Base-by-base conservation (phyloP, 2,329 filamentous ascomycete genomes). In the Reticulascus tulasneorum region DNA sequence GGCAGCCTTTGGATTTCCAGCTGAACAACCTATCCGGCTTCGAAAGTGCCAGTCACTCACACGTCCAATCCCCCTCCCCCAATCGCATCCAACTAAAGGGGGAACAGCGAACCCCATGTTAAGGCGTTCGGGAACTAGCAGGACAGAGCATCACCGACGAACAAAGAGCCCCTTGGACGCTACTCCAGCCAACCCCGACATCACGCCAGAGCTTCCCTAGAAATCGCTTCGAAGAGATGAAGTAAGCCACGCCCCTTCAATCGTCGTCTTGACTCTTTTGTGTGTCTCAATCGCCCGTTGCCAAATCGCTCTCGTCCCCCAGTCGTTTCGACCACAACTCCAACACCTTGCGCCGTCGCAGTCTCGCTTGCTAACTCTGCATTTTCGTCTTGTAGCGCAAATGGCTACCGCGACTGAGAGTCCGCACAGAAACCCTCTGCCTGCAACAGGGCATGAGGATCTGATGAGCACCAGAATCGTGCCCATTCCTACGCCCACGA, bases 361-460 rank as follows among this genome's bases (percentile, higher is more conserved):
- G 40, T 42, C 32, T 42, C 32, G 23, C 25, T 29, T 35, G 45
- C 48, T 51, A 41, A 51, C 45, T n/a, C 19, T 28, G 29, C 8
- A 36, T 28, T 42, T 39, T 19, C 37, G 33, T 32, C 39, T 45
- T 40, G 41, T 55, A 71, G 67, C 62, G 56, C 63, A 66, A 59
- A 75, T 75, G 71, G 71, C 70, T 52, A 62, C 70, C 52, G 67
- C 63, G 52, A 71, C 65, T 66, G 69, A 75, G 50, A 69, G 63
- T 56, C 63, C 63, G 51, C 66, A 66, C 54, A 60, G 64, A 56
- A 61, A 63, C 50, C 58, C 53, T 43, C 52, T 60, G 46, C 51
- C 61, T 46, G 54, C 58, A 45, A 61, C 66, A 40, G 56, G 60
- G 45, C 59, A 54, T 42, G 60, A 66, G 38, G 62, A 73, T 41